These are phyloP conservation scores for Lasiosphaeria hispida DNA, from an alignment of 495 filamentous ascomycete species.

Conservation along the genomic window DNA sequence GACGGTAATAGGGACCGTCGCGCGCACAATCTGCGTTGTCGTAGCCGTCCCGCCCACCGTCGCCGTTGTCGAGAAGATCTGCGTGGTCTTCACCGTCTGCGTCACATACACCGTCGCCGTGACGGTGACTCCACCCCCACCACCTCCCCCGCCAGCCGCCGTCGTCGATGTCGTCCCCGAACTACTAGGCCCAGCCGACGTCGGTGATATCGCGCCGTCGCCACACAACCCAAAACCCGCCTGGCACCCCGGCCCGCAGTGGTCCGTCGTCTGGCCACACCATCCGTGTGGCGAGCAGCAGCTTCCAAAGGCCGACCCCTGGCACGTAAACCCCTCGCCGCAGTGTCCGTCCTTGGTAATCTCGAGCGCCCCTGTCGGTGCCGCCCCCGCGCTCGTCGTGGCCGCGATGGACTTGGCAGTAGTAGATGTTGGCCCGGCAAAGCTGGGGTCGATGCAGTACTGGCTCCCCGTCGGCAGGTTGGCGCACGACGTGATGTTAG, in stretches of 20 bases:
- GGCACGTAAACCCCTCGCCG: slow-evolving; percentile 49
- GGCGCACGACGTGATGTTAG: slow-evolving; percentile 2
- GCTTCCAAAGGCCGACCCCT: slow-evolving; percentile 41
- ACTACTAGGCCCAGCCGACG: background rate
- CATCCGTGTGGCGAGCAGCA: slow-evolving; percentile 44
- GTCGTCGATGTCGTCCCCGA: background rate
- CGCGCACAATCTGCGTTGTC: background rate
- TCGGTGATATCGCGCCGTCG: slow-evolving; percentile 24
- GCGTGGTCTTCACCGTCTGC: background rate
- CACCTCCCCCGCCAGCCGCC: background rate
- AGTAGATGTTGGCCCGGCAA: background rate
- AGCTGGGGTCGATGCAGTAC: slow-evolving; percentile 20
- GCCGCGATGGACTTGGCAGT: background rate
- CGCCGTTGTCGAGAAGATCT: background rate
- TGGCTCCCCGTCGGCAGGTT: background rate
- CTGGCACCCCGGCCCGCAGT: slow-evolving; percentile 53
- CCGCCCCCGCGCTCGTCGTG: slow-evolving; percentile 14
- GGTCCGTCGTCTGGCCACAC: slow-evolving; percentile 49
- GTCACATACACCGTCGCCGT: slow-evolving; percentile 3
- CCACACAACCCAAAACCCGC: slow-evolving; percentile 48
- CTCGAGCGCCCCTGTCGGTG: slow-evolving; percentile 28
- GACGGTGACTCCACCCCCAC: background rate
- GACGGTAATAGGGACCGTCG: too few relatives aligned
- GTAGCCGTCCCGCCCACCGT: background rate
- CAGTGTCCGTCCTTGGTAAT: slow-evolving; percentile 54